Base-by-base conservation (phyloP, 345 rosid genomes). In the Conringia planisiliqua region DNA sequence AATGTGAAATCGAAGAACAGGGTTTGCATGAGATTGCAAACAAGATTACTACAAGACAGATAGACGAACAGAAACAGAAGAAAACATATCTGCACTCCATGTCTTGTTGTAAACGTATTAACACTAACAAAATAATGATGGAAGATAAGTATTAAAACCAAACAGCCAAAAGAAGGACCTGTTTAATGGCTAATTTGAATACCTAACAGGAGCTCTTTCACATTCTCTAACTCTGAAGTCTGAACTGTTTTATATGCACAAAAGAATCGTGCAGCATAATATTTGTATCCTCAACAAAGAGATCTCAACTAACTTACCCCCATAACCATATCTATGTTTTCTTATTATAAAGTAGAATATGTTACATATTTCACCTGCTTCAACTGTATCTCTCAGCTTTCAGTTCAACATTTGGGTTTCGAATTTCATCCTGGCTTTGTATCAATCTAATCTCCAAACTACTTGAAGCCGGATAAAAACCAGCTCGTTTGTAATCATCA, bases 361-460 rank as follows among this genome's bases (percentile, higher is more conserved):
- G 62, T 65, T 71, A 78, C 77, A 71, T 39, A 48, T 65, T 78
- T 46, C 73, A 71, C 73, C 73, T 71, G 68, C 62, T 72, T 85
- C 86, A 78, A 52, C 54, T 42, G 39, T 78, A 78, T 73, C 9
- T 78, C 51, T 78, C 78, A 60, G 81, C 81, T 71, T 65, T 77
- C 32, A 71, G 72, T 76, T 87, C 85, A 33, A 89, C 80, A 32
- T 77, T 83, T 3, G 99, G 99, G 59, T 83, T 85, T 33, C 91
- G 91, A 38, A 92, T 90, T 64, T 89, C 93, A 3, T 92, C 93
- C 70, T 96, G 99, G 74, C 98, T 90, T 79, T 92, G 99, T 75
- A 96, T 86, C 74, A 96, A 70, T 68, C 96, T 86, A 64, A 92
- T 96, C 72, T 96, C 99, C 82, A 96, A 82, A 73, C 98, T 92